A percentile compares a stretch with the other conserved stretches of the same genome.
phyloP scores from a whole-genome alignment of 192 early-diverging fungal genomes.

The Linnemannia schmuckeri region DNA sequence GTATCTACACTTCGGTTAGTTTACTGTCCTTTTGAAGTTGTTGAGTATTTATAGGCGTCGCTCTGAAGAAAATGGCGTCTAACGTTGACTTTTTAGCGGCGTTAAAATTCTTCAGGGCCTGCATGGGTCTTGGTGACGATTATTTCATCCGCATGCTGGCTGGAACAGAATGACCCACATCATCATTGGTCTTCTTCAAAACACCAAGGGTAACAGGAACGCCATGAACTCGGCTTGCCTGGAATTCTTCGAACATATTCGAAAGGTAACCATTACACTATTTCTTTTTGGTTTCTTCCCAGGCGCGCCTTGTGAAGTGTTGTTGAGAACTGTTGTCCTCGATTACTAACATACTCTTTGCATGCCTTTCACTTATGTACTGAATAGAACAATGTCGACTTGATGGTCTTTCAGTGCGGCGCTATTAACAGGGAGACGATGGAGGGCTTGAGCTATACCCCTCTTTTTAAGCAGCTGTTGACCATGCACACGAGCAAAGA shows the following conservation, averaged over 20 bases:
- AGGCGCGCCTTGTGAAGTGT: neutral
- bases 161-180: slow-evolving; percentile 74
- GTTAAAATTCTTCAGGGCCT: slow-evolving; percentile 79
- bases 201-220: slow-evolving; percentile 76
- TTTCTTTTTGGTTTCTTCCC: neutral
- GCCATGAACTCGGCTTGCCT: slow-evolving; percentile 88
- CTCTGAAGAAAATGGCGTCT: too few relatives aligned
- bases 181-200: slow-evolving; percentile 69
- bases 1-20: neutral
- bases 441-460: neutral
- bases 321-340: neutral
- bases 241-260: slow-evolving; percentile 85
- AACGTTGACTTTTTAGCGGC: slow-evolving; percentile 63
- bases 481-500: neutral
- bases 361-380: neutral
- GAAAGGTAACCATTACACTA: slow-evolving; percentile 56
- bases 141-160: slow-evolving; percentile 79
- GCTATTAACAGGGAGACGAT: slow-evolving; percentile 2
- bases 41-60: neutral
- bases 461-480: neutral
- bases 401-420: slow-evolving; percentile 75
- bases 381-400: slow-evolving; percentile 68
- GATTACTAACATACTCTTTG: neutral
- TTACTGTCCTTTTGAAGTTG: neutral
- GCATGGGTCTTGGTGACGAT: slow-evolving; percentile 82